A percentile compares a stretch with the other conserved stretches of the same genome.
Evolutionary conservation across 2,329 filamentous ascomycete genomes (phyloP).

Genomic region (Alternaria angustiovoidea): DNA sequence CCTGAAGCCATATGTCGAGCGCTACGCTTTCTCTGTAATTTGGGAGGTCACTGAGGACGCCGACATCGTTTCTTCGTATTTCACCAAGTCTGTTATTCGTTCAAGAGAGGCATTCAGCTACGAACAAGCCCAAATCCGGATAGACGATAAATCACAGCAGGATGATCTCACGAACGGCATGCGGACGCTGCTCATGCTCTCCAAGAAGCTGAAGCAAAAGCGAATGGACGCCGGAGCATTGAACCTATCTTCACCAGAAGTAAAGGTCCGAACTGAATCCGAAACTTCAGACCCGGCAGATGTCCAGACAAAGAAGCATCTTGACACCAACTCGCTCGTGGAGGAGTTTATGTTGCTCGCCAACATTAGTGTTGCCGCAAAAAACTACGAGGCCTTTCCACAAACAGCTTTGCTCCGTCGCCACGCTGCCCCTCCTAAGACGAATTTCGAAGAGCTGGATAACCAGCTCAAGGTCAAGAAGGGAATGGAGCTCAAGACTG

Average conservation of each 20-base stretch:
- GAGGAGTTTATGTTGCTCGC: slow-evolving; percentile 99
- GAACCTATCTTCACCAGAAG: slow-evolving; percentile 96
- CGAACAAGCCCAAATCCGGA: slow-evolving; percentile 91
- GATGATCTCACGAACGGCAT: slow-evolving; percentile 92
- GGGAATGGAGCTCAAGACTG: slow-evolving; percentile 78
- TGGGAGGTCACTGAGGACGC: slow-evolving; percentile 88
- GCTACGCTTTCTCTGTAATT: slow-evolving; percentile 61
- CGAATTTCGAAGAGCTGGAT: slow-evolving; percentile 93
- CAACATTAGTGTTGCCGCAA: slow-evolving; percentile 91
- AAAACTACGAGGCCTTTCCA: slow-evolving; percentile 90
- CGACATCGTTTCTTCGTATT: slow-evolving; percentile 83
- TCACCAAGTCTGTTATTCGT: slow-evolving; percentile 97
- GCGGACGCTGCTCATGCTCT: slow-evolving; percentile 84
- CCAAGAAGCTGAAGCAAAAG: slow-evolving; percentile 92
- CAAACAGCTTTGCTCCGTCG: slow-evolving; percentile 94
- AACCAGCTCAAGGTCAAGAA: slow-evolving; percentile 91
- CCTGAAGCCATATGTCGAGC: slow-evolving; percentile 96
- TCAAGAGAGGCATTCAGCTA: slow-evolving; percentile 98
- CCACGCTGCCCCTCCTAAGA: slow-evolving; percentile 89
- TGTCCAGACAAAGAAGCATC: slow-evolving; percentile 91
- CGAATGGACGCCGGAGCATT: slow-evolving; percentile 92
- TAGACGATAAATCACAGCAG: slow-evolving; percentile 86
- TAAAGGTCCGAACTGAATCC: slow-evolving; percentile 92
- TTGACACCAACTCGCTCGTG: slow-evolving; percentile 96
- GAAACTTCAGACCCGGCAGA: slow-evolving; percentile 96